Conservation (phyloP, 2,329 filamentous ascomycete genomes). For the Scedosporium boydii region DNA sequence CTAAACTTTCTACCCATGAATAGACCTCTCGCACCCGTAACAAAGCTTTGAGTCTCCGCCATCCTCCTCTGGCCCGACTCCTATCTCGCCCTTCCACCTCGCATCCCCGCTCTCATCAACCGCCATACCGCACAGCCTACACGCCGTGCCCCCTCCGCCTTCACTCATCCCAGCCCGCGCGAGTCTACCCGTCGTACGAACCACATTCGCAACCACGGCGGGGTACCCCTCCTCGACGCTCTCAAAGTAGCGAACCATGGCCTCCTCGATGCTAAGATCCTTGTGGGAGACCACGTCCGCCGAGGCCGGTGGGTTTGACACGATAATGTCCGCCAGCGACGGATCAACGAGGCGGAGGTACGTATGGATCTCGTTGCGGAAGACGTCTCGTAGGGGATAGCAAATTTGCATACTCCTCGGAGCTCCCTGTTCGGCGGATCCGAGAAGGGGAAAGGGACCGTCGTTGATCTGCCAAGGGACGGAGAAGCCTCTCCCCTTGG, state of each 20-base stretch:
- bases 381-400: constrained; percentile 76
- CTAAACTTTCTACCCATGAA: constrained; percentile 32
- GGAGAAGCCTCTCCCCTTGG: constrained; percentile 79
- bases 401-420: constrained; percentile 37
- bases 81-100: constrained; percentile 50
- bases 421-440: no score
- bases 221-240: constrained; percentile 75
- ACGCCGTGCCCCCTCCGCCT: constrained; percentile 23
- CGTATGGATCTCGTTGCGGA: constrained; percentile 66
- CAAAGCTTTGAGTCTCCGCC: constrained; percentile 40
- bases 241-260: constrained; percentile 78
- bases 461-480: constrained; percentile 77
- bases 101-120: constrained; percentile 55
- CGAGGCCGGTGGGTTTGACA: constrained; percentile 15
- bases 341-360: constrained; percentile 50
- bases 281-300: constrained; percentile 51
- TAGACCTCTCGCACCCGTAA: constrained; percentile 64
- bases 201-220: constrained; percentile 89
- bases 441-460: constrained; percentile 37
- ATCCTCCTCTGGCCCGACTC: constrained; percentile 29
- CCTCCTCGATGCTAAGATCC: constrained; percentile 79
- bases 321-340: constrained; percentile 38
- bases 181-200: constrained; percentile 81
- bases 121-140: constrained; percentile 61
- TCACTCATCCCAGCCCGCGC: constrained; percentile 27